These are phyloP conservation scores for Ramicandelaber brevisporus DNA, from an alignment of 192 early-diverging fungal genomes.

Conservation along the genomic window DNA sequence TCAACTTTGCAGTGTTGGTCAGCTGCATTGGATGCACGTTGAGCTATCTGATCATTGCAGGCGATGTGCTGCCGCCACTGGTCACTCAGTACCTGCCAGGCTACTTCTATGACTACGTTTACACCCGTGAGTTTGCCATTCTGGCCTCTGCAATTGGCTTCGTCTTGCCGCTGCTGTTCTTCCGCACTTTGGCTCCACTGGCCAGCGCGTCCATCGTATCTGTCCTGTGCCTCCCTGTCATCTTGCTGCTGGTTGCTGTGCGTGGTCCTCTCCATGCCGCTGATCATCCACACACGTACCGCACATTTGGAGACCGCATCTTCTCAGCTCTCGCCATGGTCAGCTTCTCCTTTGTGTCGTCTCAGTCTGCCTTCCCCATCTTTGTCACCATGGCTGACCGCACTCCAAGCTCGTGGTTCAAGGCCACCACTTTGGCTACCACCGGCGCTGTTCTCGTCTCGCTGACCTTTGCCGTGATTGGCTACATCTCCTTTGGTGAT, in stretches of 20 bases:
- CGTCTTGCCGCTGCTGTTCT: conserved; percentile 31
- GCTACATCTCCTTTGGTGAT: conserved; percentile 30
- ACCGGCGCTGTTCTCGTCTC: conserved; percentile 20
- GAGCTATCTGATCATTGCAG: conserved; percentile 27
- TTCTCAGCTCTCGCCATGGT: conserved; percentile 34
- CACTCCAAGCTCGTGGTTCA: conserved; percentile 16
- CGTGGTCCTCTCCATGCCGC: conserved; percentile 22
- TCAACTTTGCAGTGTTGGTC: conserved; percentile 25
- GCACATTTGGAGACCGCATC: conserved; percentile 24
- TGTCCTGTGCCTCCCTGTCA: conserved; percentile 29
- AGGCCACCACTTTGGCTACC: conserved; percentile 19
- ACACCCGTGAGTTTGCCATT: conserved; percentile 7
- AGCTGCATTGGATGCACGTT: conserved; percentile 29
- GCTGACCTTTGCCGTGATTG: conserved; percentile 26
- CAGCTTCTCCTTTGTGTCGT: conserved; percentile 35
- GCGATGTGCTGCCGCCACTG: conserved; percentile 10
- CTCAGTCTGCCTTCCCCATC: conserved; percentile 29
- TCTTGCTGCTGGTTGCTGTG: conserved; percentile 25
- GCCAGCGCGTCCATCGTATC: conserved; percentile 24
- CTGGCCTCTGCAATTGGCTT: conserved; percentile 4
- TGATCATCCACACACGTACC: conserved; percentile 20
- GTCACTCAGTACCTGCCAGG: too few relatives aligned
- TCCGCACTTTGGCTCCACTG: conserved; percentile 28
- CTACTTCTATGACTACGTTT: too few relatives aligned
- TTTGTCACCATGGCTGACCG: conserved; percentile 21